Conservation (phyloP, 495 filamentous ascomycete genomes). For the Amorphotheca resinae region DNA sequence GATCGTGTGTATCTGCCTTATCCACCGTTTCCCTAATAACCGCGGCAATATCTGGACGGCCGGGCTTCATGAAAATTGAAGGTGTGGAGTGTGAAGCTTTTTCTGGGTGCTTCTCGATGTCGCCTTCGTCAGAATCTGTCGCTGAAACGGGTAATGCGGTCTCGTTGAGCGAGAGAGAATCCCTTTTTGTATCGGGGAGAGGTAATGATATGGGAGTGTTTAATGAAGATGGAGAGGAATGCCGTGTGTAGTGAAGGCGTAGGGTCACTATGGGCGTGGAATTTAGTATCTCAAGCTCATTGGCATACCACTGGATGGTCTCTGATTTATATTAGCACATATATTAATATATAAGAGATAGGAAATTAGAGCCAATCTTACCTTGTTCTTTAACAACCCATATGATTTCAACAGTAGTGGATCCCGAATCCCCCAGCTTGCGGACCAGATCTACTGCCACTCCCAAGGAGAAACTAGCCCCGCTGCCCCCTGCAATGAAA, state of each 20-base stretch:
- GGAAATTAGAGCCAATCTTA: constrained; percentile 19
- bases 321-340: constrained; percentile 18
- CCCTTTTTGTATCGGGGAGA: not conserved
- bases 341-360: constrained; percentile 3
- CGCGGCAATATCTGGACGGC: constrained; percentile 29
- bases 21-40: constrained; percentile 31
- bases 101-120: constrained; percentile 12
- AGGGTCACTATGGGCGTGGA: constrained; percentile 33
- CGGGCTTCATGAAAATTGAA: constrained; percentile 18
- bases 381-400: constrained; percentile 38
- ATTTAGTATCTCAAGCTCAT: constrained; percentile 32
- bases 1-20: constrained; percentile 26
- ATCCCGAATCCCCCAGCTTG: constrained; percentile 28
- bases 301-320: constrained; percentile 38
- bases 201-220: not conserved
- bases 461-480: constrained; percentile 43
- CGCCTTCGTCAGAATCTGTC: constrained; percentile 14
- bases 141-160: constrained; percentile 13
- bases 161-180: not conserved
- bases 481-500: constrained; percentile 45
- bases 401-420: constrained; percentile 35
- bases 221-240: not conserved
- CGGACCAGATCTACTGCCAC: constrained; percentile 37
- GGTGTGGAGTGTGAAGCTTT: not conserved
- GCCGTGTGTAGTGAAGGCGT: constrained; percentile 34